phyloP scores from a whole-genome alignment of 768 basidiomycete genomes.

The Boletus barrowsii region DNA sequence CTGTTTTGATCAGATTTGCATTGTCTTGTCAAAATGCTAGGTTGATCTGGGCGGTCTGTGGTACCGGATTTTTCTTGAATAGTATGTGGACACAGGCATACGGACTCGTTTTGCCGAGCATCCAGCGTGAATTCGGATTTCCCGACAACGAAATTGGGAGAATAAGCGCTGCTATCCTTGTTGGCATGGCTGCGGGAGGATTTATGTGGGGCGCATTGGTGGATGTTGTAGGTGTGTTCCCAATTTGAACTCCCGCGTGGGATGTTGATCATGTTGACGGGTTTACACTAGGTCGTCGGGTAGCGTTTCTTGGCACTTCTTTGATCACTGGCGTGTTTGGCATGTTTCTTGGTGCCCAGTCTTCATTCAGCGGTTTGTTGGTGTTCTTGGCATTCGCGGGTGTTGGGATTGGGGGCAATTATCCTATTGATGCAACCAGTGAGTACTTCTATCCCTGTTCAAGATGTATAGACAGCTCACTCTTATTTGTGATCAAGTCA shows the following conservation, averaged over 20 bases:
- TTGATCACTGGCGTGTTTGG: constrained; percentile 13
- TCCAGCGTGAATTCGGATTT: constrained; percentile 17
- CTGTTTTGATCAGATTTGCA: background rate
- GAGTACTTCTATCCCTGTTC: background rate
- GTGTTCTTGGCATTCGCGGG: constrained; percentile 10
- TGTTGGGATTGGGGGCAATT: constrained; percentile 13
- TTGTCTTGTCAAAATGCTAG: background rate
- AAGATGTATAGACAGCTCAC: background rate
- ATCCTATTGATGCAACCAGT: constrained; percentile 18
- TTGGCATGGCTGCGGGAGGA: constrained; percentile 4
- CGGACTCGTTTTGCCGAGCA: background rate
- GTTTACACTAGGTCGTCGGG: constrained; percentile 10
- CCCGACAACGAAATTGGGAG: constrained; percentile 16
- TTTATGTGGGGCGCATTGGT: constrained; percentile 16
- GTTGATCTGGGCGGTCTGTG: constrained; percentile 15
- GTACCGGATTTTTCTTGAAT: constrained; percentile 10
- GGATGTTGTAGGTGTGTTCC: constrained; percentile 16
- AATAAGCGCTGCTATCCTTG: background rate
- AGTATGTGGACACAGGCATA: constrained; percentile 5
- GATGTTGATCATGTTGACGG: background rate
- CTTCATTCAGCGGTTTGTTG: constrained; percentile 11
- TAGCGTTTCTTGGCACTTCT: constrained; percentile 15
- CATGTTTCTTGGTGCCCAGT: constrained; percentile 9
- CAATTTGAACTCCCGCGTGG: background rate
- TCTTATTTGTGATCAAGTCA: background rate